Percentiles rank a stretch among this genome's conserved stretches.
Evolutionary conservation across 176 grass and related monocot species (phyloP).

Genomic region (Chloris gayana): DNA sequence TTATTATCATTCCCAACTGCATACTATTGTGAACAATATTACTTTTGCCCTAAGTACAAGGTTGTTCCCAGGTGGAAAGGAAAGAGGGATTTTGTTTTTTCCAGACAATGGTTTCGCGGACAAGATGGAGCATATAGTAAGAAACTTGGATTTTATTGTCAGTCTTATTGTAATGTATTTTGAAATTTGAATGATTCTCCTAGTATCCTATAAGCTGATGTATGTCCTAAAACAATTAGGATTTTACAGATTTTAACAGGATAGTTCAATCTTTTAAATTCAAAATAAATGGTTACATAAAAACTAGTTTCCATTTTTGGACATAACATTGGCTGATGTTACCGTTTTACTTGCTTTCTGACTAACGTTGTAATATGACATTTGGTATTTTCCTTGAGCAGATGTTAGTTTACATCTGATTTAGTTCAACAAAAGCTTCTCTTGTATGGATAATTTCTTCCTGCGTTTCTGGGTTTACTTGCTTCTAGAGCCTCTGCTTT

Average conservation of each 20-base stretch:
- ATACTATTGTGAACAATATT: conserved; percentile 27
- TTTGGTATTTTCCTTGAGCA: neutral
- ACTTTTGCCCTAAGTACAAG: conserved; percentile 4
- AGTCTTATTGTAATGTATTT: conserved; percentile 5
- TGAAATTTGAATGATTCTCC: neutral
- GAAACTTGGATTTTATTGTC: conserved; percentile 32
- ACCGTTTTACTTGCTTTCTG: neutral
- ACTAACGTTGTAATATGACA: no score
- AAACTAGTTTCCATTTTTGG: neutral
- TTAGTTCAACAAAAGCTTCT: neutral
- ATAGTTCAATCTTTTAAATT: conserved; percentile 21
- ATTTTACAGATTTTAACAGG: conserved; percentile 16
- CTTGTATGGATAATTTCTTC: neutral
- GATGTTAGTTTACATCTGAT: neutral
- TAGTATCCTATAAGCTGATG: neutral
- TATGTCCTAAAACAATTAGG: conserved; percentile 1
- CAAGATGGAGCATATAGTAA: conserved; percentile 97
- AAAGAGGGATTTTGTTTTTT: conserved; percentile 94
- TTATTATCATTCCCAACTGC: neutral
- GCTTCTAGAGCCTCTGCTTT: no score
- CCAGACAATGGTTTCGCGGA: conserved; percentile 82
- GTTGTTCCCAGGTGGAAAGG: conserved; percentile 76
- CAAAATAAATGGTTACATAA: neutral
- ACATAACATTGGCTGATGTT: neutral
- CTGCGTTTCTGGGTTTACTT: neutral